phyloP scores from a whole-genome alignment of 2,329 filamentous ascomycete genomes.

The Epichloe amarillans region DNA sequence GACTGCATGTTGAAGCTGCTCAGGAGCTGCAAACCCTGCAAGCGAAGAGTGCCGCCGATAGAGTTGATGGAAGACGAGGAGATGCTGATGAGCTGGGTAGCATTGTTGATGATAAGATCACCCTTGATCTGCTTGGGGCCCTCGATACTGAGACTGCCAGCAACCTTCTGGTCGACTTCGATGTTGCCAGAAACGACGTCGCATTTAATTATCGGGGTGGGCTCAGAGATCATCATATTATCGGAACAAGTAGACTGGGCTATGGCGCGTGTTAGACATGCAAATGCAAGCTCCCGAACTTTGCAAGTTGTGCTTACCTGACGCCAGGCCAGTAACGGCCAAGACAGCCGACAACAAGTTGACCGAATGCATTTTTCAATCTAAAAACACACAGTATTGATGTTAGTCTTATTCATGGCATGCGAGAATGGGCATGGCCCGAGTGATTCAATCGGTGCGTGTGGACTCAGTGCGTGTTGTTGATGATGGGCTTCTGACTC shows the following conservation, averaged over 20 bases:
- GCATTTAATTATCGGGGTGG: slow-evolving; percentile 53
- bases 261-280: slow-evolving; percentile 1
- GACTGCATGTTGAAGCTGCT: slow-evolving; percentile 51
- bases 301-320: slow-evolving; percentile 23
- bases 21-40: slow-evolving; percentile 57
- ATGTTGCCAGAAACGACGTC: slow-evolving; percentile 56
- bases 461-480: background rate
- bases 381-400: slow-evolving; percentile 6
- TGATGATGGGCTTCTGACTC: slow-evolving; percentile 7
- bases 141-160: slow-evolving; percentile 46
- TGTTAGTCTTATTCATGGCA: background rate
- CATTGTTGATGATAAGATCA: slow-evolving; percentile 48
- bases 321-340: slow-evolving; percentile 28
- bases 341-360: slow-evolving; percentile 31
- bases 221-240: slow-evolving; percentile 50
- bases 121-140: slow-evolving; percentile 45
- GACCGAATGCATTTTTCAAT: slow-evolving; percentile 33
- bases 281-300: too few species aligned
- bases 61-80: slow-evolving; percentile 44
- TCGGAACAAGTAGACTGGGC: slow-evolving; percentile 26
- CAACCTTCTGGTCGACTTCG: slow-evolving; percentile 43
- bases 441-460: background rate
- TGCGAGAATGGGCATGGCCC: background rate
- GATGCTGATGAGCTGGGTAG: slow-evolving; percentile 45
- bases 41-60: slow-evolving; percentile 57